These are phyloP conservation scores for Suillus fuscotomentosus DNA, from an alignment of 768 basidiomycete species.

Conservation along the genomic window DNA sequence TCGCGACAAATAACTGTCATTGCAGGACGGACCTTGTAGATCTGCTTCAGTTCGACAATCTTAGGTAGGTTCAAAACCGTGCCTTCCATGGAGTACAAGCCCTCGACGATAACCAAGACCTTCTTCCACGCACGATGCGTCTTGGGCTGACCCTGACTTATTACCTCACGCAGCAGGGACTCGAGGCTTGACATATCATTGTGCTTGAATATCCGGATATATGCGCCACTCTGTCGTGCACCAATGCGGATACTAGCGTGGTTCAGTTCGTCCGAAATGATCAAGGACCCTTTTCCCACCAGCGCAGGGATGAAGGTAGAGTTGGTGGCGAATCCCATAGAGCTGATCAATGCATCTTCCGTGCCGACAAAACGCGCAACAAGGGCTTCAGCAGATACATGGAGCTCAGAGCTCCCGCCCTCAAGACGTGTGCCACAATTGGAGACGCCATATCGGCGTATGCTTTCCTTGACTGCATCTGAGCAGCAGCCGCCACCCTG, in stretches of 20 bases:
- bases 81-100: constrained; percentile 98
- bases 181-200: constrained; percentile 90
- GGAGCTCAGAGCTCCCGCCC: constrained; percentile 87
- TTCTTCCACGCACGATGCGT: constrained; percentile 99
- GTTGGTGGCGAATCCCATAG: constrained; percentile 96
- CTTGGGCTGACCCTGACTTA: constrained; percentile 96
- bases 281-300: constrained; percentile 85
- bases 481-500: constrained; percentile 91
- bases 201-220: constrained; percentile 93
- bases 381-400: constrained; percentile 76
- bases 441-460: constrained; percentile 79
- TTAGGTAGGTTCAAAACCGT: constrained; percentile 82
- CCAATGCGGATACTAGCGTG: constrained; percentile 96
- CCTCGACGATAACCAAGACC: constrained; percentile 92
- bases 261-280: constrained; percentile 97
- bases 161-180: constrained; percentile 77
- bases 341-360: constrained; percentile 87
- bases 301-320: constrained; percentile 92
- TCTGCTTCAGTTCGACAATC: constrained; percentile 83
- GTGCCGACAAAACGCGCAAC: constrained; percentile 88
- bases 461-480: constrained; percentile 85
- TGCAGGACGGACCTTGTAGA: constrained; percentile 78
- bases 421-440: constrained; percentile 77
- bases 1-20: neutral
- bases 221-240: constrained; percentile 83